Evolutionary conservation across 768 basidiomycete genomes (phyloP), one percentile per base, ranked within the genome.

Genomic region (Boletus patriciae): DNA sequence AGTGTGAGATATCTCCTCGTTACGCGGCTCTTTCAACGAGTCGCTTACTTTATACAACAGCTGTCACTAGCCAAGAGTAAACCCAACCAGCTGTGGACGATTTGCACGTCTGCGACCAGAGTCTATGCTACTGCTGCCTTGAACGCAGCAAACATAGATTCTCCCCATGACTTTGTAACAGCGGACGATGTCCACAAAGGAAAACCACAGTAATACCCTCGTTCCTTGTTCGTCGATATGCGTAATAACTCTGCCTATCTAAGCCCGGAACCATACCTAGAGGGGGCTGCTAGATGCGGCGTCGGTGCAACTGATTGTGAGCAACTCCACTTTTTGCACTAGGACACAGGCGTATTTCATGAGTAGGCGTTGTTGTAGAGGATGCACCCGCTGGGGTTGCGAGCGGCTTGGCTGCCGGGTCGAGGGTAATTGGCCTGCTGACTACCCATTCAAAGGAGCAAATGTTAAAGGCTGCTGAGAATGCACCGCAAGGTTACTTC

Each of bases 261-360:
- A 50, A 85, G 86, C 65, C 94, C 95, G 11, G 94, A 95, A 63
- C 95, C 95, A 1, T 98, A 96, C 75, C 76, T 97, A 37, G 81
- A 88, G 42, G 95, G 94, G 11, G 93, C 94, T 21, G 74, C 86
- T 68, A 78, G 77, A 57, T 86, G 87, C 62, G 81, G 83, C 3
- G 83, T 87, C 21, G 77, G 82, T 44, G 82, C 87, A 13, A 47
- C 45, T 18, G 56, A 62, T 21, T 69, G 65, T 71, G 49, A 66
- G 70, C 42, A 15, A 19, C 44, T 40, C n/a, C 34, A 38, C 23
- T 37, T 33, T 46, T 15, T 37, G 46, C 38, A 10, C n/a, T n/a
- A 37, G 41, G 18, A 13, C 37, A 19, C 23, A 18, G 15, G 29
- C 51, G n/a, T 34, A 66, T 57, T 48, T 65, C 48, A 50, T 38